Base-by-base conservation (phyloP, 768 basidiomycete genomes). In the Lyophyllum decastes region DNA sequence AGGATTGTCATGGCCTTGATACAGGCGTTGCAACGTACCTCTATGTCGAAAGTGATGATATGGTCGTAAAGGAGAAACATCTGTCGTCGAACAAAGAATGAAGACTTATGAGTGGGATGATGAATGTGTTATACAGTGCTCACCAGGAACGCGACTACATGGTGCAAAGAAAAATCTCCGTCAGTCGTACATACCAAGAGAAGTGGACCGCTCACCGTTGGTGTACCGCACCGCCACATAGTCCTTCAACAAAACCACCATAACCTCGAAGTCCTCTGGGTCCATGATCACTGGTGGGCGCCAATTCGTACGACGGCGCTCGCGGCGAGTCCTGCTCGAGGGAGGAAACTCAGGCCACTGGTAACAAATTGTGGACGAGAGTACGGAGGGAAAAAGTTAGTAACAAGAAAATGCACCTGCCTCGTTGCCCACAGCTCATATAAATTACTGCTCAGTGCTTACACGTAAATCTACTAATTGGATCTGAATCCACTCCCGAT, bases 31-130 rank as follows among this genome's bases (percentile, higher is more conserved):
- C 30, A 21, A 47, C 50, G 49, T 46, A 68, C 70, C 65, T 71
- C 70, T 4, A 41, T 19, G 30, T 64, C 61, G 44, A 71, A 60
- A 27, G 68, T 71, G n/a, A 71, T 45, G 1, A 49, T 33, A 33
- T 68, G 59, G 60, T 71, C 70, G 40, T 66, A 71, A 14, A 69
- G n/a, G 26, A 71, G 58, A 44, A 66, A 49, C 46, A 57, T 61
- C 66, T 69, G 41, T 12, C 45, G 22, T 21, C 21, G 33, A 6
- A 27, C 25, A 19, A n/a, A 45, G n/a, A 41, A n/a, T 5, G 4
- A n/a, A 6, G 40, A 19, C 40, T 41, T 5, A 41, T 16, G 12
- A 38, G 26, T 24, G 22, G 21, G 11, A 33, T 40, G 49, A 51
- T 14, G 34, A 22, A 51, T 1, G 21, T 25, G 41, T 11, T 24